A percentile compares a stretch with the other conserved stretches of the same genome.
Evolutionary conservation across 2,329 filamentous ascomycete genomes (phyloP).

Genomic region (Cladophialophora yegresii): DNA sequence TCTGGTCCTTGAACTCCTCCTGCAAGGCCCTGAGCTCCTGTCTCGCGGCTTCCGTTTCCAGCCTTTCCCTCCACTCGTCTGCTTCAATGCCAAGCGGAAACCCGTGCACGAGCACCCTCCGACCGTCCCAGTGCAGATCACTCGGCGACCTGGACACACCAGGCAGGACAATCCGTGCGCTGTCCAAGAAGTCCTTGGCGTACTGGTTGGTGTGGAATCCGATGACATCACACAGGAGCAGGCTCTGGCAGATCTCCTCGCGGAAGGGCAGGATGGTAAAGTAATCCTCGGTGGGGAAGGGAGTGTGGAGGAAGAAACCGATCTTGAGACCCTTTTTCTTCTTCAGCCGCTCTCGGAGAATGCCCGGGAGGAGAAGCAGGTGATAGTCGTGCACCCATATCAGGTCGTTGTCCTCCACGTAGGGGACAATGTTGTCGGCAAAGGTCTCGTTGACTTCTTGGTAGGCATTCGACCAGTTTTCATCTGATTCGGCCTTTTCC

Average conservation of each 20-base stretch:
- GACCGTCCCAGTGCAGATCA: slow-evolving; percentile 80
- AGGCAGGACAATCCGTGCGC: slow-evolving; percentile 78
- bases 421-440: slow-evolving; percentile 76
- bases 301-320: slow-evolving; percentile 93
- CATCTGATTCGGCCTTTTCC: slow-evolving; percentile 68
- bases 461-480: slow-evolving; percentile 77
- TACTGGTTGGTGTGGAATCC: slow-evolving; percentile 99
- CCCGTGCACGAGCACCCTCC: slow-evolving; percentile 79
- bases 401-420: slow-evolving; percentile 81
- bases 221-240: slow-evolving; percentile 84
- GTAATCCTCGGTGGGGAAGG: slow-evolving; percentile 89
- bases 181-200: slow-evolving; percentile 85
- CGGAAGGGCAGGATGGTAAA: slow-evolving; percentile 88
- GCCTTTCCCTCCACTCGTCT: slow-evolving; percentile 82
- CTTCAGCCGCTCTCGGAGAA: slow-evolving; percentile 76
- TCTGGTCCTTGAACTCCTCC: slow-evolving; percentile 83
- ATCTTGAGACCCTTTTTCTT: slow-evolving; percentile 77
- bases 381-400: slow-evolving; percentile 98
- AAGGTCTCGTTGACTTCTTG: slow-evolving; percentile 85
- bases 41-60: slow-evolving; percentile 74
- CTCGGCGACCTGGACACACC: slow-evolving; percentile 56
- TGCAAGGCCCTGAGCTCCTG: slow-evolving; percentile 76
- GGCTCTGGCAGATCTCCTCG: slow-evolving; percentile 76
- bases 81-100: slow-evolving; percentile 96
- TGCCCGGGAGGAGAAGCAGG: slow-evolving; percentile 87